Evolutionary conservation across 306 rosid genomes (phyloP).

Genomic region (Calophaca sinica): DNA sequence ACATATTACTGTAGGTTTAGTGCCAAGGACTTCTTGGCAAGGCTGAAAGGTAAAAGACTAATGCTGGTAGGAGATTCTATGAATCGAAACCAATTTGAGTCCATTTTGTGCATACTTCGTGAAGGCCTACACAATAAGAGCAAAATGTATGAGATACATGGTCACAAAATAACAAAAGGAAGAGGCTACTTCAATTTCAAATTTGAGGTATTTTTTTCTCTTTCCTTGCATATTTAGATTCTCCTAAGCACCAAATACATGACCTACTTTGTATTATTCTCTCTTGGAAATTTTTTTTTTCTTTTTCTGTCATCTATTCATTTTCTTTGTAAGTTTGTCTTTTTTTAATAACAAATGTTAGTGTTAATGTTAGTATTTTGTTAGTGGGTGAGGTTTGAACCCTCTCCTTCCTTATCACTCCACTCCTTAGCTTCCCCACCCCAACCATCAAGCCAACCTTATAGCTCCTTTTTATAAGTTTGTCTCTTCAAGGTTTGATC

Average conservation of each 20-base stretch:
- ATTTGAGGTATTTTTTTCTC: constrained; percentile 63
- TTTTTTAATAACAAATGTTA: no score
- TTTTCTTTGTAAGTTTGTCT: constrained; percentile 14
- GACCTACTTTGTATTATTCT: neutral
- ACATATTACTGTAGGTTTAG: constrained; percentile 69
- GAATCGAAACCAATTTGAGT: constrained; percentile 96
- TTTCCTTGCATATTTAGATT: constrained; percentile 29
- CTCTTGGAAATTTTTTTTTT: neutral
- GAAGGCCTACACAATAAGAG: constrained; percentile 84
- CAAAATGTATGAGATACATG: constrained; percentile 83
- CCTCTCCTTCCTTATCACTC: no score
- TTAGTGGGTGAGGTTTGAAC: no score
- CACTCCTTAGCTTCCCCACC: no score
- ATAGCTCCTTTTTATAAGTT: no score
- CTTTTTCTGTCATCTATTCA: constrained; percentile 1
- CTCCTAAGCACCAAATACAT: constrained; percentile 1
- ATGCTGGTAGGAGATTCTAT: constrained; percentile 96
- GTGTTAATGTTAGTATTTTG: no score
- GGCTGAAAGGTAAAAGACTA: constrained; percentile 78
- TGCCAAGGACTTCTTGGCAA: constrained; percentile 85
- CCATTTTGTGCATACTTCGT: constrained; percentile 81
- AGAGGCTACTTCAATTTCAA: constrained; percentile 86
- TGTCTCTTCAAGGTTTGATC: constrained; percentile 33
- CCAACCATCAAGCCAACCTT: no score
- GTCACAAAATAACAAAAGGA: constrained; percentile 89